Conservation (phyloP, 2,329 filamentous ascomycete genomes). For the Penicillium sp. region DNA sequence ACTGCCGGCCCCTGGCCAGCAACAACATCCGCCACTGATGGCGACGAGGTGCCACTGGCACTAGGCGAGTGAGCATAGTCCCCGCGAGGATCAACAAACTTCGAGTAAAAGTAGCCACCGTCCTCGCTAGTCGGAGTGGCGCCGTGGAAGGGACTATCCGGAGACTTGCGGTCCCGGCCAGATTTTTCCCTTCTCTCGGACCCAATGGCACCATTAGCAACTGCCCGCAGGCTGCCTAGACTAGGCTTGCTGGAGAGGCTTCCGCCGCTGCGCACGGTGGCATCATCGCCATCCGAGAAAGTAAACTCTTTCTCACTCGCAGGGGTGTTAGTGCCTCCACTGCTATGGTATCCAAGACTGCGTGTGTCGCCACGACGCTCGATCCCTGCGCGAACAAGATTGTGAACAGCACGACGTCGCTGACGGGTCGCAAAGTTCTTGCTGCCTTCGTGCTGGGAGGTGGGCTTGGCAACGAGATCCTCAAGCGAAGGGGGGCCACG, state of each 20-base stretch:
- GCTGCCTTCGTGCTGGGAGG: conserved; percentile 90
- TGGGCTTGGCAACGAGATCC: conserved; percentile 85
- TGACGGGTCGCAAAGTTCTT: conserved; percentile 94
- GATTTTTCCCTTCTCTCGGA: conserved; percentile 76
- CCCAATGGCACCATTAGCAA: conserved; percentile 80
- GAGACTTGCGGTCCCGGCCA: conserved; percentile 56
- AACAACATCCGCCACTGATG: conserved; percentile 43
- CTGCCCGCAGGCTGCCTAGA: conserved; percentile 72
- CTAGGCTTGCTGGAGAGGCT: conserved; percentile 76
- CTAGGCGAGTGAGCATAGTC: conserved; percentile 37
- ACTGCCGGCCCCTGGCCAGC: conserved; percentile 57
- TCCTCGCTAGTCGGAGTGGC: conserved; percentile 68
- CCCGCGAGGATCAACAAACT: conserved; percentile 49
- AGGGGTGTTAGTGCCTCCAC: conserved; percentile 77
- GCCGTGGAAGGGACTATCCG: conserved; percentile 55
- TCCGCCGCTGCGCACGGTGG: conserved; percentile 71
- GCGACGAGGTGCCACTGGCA: conserved; percentile 28
- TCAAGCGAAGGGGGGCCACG: conserved; percentile 89
- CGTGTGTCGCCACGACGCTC: conserved; percentile 74
- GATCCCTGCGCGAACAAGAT: conserved; percentile 83
- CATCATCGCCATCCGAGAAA: conserved; percentile 73
- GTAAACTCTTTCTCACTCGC: conserved; percentile 76
- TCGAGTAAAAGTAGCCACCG: conserved; percentile 57
- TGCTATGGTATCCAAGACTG: conserved; percentile 63
- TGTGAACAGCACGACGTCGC: conserved; percentile 86